Percentiles rank a stretch among this genome's conserved stretches.
These are phyloP conservation scores for Cyberlindnera xishuangbannaensis DNA, from an alignment of 805 yeast species.

Conservation along the genomic window DNA sequence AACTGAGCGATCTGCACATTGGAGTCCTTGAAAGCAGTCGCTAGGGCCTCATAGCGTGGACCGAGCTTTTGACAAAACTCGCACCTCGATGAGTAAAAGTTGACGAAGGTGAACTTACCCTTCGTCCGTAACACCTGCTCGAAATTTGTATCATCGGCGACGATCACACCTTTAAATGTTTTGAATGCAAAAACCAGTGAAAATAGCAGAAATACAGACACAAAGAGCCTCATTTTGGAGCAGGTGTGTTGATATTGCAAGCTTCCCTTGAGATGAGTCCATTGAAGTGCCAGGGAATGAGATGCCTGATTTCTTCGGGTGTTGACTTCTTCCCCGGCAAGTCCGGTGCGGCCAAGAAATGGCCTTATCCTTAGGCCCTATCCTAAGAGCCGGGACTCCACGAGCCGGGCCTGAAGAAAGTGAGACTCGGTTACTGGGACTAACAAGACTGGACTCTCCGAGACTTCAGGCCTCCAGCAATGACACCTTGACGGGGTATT, in stretches of 20 bases:
- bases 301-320: not conserved
- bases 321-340: not conserved
- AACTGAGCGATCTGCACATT: constrained; percentile 31
- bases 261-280: not conserved
- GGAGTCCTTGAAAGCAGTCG: constrained; percentile 35
- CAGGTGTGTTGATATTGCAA: no score
- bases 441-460: no score
- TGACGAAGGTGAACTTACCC: constrained; percentile 21
- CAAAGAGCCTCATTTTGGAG: constrained; percentile 5
- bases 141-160: constrained; percentile 21
- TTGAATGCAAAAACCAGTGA: constrained; percentile 5
- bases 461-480: no score
- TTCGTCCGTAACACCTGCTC: constrained; percentile 14
- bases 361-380: not conserved
- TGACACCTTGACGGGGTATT: no score
- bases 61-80: constrained; percentile 39
- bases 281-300: not conserved
- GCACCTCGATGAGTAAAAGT: constrained; percentile 40
- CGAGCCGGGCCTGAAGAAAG: no score
- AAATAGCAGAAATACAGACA: constrained; percentile 3
- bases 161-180: constrained; percentile 18
- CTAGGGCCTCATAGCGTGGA: constrained; percentile 40
- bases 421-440: no score
- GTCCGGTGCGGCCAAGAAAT: not conserved
- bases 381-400: not conserved